Evolutionary conservation across 108 stramenopile species (phyloP).

Genomic region (Skeletonema potamos): DNA sequence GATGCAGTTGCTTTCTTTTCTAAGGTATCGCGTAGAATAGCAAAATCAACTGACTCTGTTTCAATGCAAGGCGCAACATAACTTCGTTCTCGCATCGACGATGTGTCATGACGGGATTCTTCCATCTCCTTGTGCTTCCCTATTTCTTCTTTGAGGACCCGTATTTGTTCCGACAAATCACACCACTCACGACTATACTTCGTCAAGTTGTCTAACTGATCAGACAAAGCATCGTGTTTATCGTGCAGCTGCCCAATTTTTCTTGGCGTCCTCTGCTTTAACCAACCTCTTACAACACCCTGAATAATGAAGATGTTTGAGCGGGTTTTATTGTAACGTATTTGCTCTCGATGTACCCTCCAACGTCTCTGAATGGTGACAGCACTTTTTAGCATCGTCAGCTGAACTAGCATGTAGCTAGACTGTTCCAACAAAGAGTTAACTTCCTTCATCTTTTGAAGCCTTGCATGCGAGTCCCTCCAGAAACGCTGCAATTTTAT

Average conservation of each 20-base stretch:
- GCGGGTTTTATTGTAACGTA: background rate
- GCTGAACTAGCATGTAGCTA: background rate
- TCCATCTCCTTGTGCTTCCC: background rate
- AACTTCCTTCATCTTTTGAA: background rate
- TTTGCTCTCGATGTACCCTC: background rate
- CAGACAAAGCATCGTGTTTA: background rate
- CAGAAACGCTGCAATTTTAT: background rate
- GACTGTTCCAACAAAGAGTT: background rate
- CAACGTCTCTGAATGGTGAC: conserved; percentile 6
- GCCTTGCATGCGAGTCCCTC: background rate
- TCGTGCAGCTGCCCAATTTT: background rate
- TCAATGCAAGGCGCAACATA: background rate
- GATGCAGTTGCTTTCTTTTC: background rate
- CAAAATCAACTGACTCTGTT: background rate
- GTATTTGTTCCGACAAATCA: background rate
- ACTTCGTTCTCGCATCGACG: background rate
- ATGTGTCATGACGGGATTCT: conserved; percentile 3
- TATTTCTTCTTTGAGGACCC: background rate
- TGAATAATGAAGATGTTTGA: too few relatives aligned
- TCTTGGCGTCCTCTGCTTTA: too few relatives aligned
- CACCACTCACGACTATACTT: conserved; percentile 19
- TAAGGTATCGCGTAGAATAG: background rate
- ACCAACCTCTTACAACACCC: too few relatives aligned
- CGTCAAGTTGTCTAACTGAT: background rate
- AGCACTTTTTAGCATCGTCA: background rate